phyloP scores from a whole-genome alignment of 805 yeast genomes.

The Wickerhamomyces hampshirensis region DNA sequence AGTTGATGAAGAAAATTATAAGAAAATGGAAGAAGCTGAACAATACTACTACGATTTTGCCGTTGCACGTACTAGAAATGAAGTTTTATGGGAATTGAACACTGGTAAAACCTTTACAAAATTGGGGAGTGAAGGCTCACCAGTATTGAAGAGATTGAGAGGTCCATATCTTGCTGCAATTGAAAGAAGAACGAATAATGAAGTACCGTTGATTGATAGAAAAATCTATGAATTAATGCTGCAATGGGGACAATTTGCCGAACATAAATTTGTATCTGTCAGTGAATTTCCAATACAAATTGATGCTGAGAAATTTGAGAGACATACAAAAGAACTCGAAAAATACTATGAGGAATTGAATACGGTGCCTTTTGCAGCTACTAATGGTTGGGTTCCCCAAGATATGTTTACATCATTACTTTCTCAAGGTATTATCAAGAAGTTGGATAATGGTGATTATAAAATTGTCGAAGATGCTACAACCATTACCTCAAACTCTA shows the following conservation, averaged over 20 bases:
- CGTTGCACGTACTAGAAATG: constrained; percentile 87
- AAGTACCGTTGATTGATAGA: constrained; percentile 59
- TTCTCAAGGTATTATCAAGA: constrained; percentile 63
- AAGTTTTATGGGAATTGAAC: constrained; percentile 79
- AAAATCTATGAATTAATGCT: constrained; percentile 59
- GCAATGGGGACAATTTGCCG: constrained; percentile 64
- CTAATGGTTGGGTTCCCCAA: constrained; percentile 95
- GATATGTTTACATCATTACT: constrained; percentile 76
- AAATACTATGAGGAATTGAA: constrained; percentile 65
- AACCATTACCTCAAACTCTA: background rate
- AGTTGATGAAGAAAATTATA: constrained; percentile 70
- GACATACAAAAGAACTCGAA: constrained; percentile 53
- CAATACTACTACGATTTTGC: constrained; percentile 80
- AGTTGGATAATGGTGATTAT: constrained; percentile 56
- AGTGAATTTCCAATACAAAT: constrained; percentile 57
- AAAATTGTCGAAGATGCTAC: constrained; percentile 18
- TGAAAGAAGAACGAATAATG: constrained; percentile 53
- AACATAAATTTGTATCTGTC: constrained; percentile 49
- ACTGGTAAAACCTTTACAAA: constrained; percentile 62
- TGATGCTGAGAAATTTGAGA: constrained; percentile 52
- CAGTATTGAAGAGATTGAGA: constrained; percentile 67
- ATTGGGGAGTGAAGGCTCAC: constrained; percentile 79
- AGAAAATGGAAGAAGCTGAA: constrained; percentile 62
- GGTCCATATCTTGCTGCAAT: constrained; percentile 58
- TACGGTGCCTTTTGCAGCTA: constrained; percentile 77